Evolutionary conservation across 768 basidiomycete genomes (phyloP).

Genomic region (Pisolithus tinctorius): DNA sequence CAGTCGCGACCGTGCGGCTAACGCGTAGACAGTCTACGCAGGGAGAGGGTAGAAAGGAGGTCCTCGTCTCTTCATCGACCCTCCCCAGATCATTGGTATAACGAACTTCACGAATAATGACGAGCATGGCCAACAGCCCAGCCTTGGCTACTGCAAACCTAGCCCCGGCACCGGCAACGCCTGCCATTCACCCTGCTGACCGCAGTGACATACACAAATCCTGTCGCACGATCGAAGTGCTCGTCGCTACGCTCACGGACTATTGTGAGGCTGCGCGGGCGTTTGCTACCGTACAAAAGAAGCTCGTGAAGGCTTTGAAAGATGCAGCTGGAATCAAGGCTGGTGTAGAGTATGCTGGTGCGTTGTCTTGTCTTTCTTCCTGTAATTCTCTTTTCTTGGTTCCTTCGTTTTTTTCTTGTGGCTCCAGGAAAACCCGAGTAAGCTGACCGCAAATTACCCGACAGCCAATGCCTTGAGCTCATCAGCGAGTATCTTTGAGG

Average conservation of each 20-base stretch:
- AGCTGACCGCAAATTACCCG: not conserved
- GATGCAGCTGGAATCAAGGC: slow-evolving; percentile 58
- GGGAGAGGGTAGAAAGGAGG: not conserved
- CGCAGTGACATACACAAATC: slow-evolving; percentile 73
- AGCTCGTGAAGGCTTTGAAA: slow-evolving; percentile 60
- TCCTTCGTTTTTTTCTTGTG: slow-evolving; percentile 11
- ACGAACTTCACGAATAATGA: not conserved
- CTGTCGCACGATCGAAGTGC: slow-evolving; percentile 66
- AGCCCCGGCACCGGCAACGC: slow-evolving; percentile 5
- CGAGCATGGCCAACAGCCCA: not conserved
- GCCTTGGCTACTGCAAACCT: not conserved
- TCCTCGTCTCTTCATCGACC: not conserved
- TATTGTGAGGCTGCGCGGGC: slow-evolving; percentile 67
- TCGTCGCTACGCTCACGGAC: slow-evolving; percentile 61
- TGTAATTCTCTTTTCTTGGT: slow-evolving; percentile 29
- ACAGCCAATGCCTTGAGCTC: slow-evolving; percentile 63
- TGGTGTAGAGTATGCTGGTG: slow-evolving; percentile 59
- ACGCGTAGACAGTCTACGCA: too few relatives aligned
- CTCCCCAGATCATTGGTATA: not conserved
- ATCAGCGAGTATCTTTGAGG: slow-evolving; percentile 62
- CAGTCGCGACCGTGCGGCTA: too few relatives aligned
- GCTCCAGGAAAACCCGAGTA: not conserved
- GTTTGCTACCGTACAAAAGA: slow-evolving; percentile 64
- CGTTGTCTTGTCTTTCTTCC: slow-evolving; percentile 29
- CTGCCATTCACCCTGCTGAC: slow-evolving; percentile 39